These are phyloP conservation scores for Setaria viridis DNA, from an alignment of 202 grass and related monocot genomes.

Conservation along the genomic window DNA sequence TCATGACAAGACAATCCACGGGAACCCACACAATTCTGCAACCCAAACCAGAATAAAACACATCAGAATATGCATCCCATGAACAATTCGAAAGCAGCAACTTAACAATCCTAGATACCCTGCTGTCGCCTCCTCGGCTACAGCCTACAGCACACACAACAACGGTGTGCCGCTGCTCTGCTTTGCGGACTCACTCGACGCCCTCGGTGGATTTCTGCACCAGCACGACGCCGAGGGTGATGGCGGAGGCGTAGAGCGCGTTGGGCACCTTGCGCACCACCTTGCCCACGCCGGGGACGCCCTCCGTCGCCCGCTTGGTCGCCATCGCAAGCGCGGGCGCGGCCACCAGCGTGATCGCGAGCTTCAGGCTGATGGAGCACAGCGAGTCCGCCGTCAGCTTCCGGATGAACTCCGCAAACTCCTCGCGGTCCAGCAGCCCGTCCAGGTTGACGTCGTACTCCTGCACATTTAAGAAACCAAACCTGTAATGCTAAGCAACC, in stretches of 20 bases:
- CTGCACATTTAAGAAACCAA: conserved; percentile 44
- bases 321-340: conserved; percentile 73
- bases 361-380: conserved; percentile 65
- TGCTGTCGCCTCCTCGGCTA: neutral
- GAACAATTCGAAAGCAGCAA: neutral
- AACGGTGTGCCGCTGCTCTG: neutral
- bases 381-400: conserved; percentile 84
- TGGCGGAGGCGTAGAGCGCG: conserved; percentile 76
- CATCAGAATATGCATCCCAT: neutral
- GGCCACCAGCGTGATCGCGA: conserved; percentile 69
- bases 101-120: too few species aligned
- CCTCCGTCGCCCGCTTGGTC: conserved; percentile 85
- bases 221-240: conserved; percentile 77
- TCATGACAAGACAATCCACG: neutral
- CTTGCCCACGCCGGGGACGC: conserved; percentile 77
- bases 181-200: conserved; percentile 36
- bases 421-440: conserved; percentile 84
- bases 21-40: neutral
- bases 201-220: conserved; percentile 71
- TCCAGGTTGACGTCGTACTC: conserved; percentile 83
- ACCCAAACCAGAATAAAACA: conserved; percentile 15
- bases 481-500: neutral
- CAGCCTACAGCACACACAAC: too few species aligned
- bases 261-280: conserved; percentile 81
- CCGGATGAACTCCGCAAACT: conserved; percentile 86